A percentile compares a stretch with the other conserved stretches of the same genome.
Evolutionary conservation across 2,329 filamentous ascomycete genomes (phyloP).

Genomic region (Sphaerulina vaccinii): DNA sequence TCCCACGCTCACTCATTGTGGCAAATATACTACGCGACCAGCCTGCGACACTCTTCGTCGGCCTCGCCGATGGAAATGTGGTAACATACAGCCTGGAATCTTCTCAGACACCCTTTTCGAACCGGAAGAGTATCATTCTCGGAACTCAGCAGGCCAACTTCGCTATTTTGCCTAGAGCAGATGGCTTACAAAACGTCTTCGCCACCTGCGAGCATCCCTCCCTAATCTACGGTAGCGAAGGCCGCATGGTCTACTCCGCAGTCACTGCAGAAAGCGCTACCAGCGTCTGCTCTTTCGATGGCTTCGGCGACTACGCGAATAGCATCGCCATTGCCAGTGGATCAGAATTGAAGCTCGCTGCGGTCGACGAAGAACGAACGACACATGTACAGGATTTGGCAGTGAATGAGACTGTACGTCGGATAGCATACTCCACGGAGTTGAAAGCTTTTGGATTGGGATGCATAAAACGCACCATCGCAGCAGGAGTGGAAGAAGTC

Average conservation of each 20-base stretch:
- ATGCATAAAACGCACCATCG: constrained; percentile 73
- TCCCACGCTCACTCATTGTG: constrained; percentile 78
- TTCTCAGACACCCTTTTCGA: constrained; percentile 61
- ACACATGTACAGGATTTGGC: constrained; percentile 83
- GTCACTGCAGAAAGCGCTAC: constrained; percentile 85
- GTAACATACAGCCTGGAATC: constrained; percentile 74
- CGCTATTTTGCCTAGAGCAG: constrained; percentile 68
- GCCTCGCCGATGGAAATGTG: constrained; percentile 89
- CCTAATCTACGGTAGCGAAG: constrained; percentile 85
- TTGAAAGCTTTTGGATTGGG: constrained; percentile 84
- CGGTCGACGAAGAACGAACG: constrained; percentile 78
- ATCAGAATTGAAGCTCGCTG: constrained; percentile 70
- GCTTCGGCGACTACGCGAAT: constrained; percentile 69
- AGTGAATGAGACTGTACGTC: constrained; percentile 77
- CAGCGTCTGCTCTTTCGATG: constrained; percentile 78
- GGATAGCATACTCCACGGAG: constrained; percentile 78
- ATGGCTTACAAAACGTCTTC: constrained; percentile 76
- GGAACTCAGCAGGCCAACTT: constrained; percentile 83
- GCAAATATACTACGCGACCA: constrained; percentile 69
- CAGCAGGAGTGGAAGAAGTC: constrained; percentile 70
- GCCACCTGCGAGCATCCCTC: constrained; percentile 93
- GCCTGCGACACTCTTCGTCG: constrained; percentile 76
- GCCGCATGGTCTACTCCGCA: constrained; percentile 85
- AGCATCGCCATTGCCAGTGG: constrained; percentile 76
- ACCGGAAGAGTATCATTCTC: constrained; percentile 77